These are phyloP conservation scores for Didymella segeticola DNA, from an alignment of 2,329 filamentous ascomycete genomes.

Conservation along the genomic window DNA sequence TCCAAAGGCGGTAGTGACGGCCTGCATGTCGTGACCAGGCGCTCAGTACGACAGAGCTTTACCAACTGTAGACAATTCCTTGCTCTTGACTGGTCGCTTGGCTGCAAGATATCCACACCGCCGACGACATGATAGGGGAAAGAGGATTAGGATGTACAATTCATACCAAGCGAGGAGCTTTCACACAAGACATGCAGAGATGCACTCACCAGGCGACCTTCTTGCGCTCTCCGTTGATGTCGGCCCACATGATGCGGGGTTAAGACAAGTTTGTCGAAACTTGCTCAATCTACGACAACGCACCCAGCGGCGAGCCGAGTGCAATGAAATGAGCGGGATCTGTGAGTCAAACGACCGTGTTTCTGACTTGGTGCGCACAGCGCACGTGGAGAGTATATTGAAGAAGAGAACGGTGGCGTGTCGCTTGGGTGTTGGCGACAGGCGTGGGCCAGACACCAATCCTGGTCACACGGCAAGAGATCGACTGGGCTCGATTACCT, in stretches of 20 bases:
- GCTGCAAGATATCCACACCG: not conserved
- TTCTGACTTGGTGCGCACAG: constrained; percentile 26
- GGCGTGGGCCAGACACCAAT: constrained; percentile 22
- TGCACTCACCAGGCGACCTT: constrained; percentile 75
- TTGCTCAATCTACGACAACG: constrained; percentile 37
- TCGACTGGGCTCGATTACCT: constrained; percentile 30
- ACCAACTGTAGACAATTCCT: not conserved
- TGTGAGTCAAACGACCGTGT: constrained; percentile 23
- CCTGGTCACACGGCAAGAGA: constrained; percentile 31
- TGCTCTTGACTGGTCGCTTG: not conserved
- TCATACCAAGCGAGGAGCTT: not conserved
- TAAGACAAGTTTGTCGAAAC: constrained; percentile 30
- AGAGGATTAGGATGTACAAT: not conserved
- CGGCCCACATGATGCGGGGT: constrained; percentile 61
- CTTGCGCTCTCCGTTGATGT: constrained; percentile 72
- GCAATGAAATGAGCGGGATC: constrained; percentile 26
- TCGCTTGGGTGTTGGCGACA: constrained; percentile 24
- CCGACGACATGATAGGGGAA: not conserved
- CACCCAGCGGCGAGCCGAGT: constrained; percentile 27
- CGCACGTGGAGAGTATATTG: constrained; percentile 37
- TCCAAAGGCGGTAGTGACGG: too few relatives aligned
- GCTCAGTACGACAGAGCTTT: not conserved
- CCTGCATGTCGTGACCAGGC: not conserved
- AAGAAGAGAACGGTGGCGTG: constrained; percentile 35
- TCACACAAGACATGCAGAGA: not conserved